Evolutionary conservation across 2,329 filamentous ascomycete species (phyloP).

Genomic region (Talaromyces rugulosus): DNA sequence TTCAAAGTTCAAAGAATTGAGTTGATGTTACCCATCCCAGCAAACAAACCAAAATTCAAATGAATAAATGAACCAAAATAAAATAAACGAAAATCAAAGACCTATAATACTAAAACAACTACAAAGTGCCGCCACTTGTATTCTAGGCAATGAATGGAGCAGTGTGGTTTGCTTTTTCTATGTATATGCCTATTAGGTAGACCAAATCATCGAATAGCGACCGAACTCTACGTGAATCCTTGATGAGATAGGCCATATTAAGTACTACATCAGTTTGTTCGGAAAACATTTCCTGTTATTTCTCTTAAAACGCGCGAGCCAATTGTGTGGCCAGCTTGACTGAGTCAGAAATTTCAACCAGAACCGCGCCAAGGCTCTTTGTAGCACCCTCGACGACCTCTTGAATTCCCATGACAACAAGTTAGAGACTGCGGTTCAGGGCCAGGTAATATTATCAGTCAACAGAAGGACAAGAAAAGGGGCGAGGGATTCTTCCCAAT

Average conservation of each 20-base stretch:
- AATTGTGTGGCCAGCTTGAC: not conserved
- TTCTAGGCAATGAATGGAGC: not conserved
- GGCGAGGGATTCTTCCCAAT: not conserved
- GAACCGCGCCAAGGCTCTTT: not conserved
- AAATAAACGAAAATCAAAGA: no score
- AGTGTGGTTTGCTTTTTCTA: not conserved
- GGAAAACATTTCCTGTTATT: not conserved
- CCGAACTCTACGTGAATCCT: not conserved
- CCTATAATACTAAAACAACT: not conserved
- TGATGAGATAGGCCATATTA: not conserved
- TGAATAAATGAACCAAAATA: no score
- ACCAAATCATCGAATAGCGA: not conserved
- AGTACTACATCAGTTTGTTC: not conserved
- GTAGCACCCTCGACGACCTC: not conserved
- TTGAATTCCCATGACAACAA: not conserved
- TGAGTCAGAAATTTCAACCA: not conserved
- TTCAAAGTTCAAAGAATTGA: no score
- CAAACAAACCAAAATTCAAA: no score
- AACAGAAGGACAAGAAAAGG: not conserved
- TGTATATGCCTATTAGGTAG: not conserved
- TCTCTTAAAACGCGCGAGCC: not conserved
- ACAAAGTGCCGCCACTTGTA: not conserved
- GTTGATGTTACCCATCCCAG: no score
- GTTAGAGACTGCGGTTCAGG: no score
- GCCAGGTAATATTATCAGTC: not conserved